Percentiles rank a stretch among this genome's conserved stretches.
These are phyloP conservation scores for Solanum pinnatisectum DNA, from an alignment of 257 asterid genomes.

Conservation along the genomic window DNA sequence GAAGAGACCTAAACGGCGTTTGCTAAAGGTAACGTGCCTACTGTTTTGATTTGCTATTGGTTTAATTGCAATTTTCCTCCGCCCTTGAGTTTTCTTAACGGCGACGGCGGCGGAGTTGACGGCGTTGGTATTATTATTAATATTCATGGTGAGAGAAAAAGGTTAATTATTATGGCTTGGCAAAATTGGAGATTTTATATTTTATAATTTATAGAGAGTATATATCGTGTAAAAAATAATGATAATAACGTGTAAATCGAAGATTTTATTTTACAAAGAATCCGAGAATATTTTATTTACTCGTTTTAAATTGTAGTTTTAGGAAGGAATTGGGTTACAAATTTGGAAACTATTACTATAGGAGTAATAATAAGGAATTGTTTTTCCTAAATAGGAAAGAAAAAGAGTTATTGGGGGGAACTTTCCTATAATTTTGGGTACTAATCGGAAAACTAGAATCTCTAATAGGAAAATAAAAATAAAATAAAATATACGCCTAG, in stretches of 20 bases:
- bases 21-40: slow-evolving; percentile 21
- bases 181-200: not conserved
- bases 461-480: not conserved
- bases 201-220: not conserved
- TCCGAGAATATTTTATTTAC: not conserved
- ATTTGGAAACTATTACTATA: not conserved
- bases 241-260: not conserved
- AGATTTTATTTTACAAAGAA: not conserved
- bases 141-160: not conserved
- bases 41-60: slow-evolving; percentile 12
- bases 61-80: not conserved
- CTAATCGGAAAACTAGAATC: not conserved
- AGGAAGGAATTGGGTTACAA: not conserved
- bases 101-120: not conserved
- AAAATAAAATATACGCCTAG: not conserved
- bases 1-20: slow-evolving; percentile 21
- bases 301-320: not conserved
- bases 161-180: not conserved
- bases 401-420: not conserved
- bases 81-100: slow-evolving; percentile 13
- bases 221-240: not conserved
- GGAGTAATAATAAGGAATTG: not conserved
- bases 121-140: not conserved
- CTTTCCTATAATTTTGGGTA: not conserved
- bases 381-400: not conserved